These are phyloP conservation scores for Kodamaea nitidulidarum DNA, from an alignment of 805 yeast genomes.

Conservation along the genomic window DNA sequence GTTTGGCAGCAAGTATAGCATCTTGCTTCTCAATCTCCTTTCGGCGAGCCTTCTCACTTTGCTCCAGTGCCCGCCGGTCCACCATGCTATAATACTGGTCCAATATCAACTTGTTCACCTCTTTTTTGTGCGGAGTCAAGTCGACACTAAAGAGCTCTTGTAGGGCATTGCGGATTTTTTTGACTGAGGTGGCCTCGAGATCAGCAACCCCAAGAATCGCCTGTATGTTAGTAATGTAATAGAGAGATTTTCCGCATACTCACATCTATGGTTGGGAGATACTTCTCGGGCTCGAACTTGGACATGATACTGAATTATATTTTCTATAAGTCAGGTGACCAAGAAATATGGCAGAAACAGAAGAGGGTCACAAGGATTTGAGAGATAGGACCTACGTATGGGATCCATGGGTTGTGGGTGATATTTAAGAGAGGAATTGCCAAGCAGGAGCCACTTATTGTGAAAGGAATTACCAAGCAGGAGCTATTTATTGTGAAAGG, in stretches of 20 bases:
- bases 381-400: no score
- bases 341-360: neutral
- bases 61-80: constrained; percentile 34
- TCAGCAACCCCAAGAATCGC: constrained; percentile 72
- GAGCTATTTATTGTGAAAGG: no score
- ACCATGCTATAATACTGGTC: constrained; percentile 49
- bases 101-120: constrained; percentile 56
- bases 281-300: constrained; percentile 30
- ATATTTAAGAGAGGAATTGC: no score
- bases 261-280: constrained; percentile 63
- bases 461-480: no score
- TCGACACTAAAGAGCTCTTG: constrained; percentile 63
- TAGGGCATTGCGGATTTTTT: constrained; percentile 66
- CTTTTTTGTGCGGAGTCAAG: constrained; percentile 46
- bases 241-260: constrained; percentile 18
- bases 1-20: constrained; percentile 46
- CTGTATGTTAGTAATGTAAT: constrained; percentile 28
- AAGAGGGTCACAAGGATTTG: no score
- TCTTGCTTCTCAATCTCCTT: constrained; percentile 46
- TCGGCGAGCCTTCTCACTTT: constrained; percentile 15
- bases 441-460: no score
- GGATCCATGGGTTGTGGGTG: no score
- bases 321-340: neutral
- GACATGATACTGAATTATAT: constrained; percentile 1
- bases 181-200: constrained; percentile 64